Evolutionary conservation across 176 grass and related monocot species (phyloP), one percentile per base, ranked within the genome.

Genomic region (Carex cristatella): DNA sequence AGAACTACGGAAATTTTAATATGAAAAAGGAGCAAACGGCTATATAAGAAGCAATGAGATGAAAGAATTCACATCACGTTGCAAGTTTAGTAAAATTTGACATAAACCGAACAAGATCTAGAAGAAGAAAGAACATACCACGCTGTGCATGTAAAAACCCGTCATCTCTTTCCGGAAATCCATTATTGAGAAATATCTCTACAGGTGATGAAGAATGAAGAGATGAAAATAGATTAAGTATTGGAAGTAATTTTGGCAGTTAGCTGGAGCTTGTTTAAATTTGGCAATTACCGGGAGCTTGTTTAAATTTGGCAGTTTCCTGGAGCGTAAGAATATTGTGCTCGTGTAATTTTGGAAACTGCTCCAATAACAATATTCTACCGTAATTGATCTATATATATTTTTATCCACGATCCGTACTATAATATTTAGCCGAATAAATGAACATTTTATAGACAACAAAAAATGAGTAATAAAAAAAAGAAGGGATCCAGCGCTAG

Each of bases 91-190:
- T 48, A 30, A 9, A 68, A 55, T 61, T 16, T 57, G 13, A 31
- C 23, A 37, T 48, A 28, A 73, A 54, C 19, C 30, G 9, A 61
- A 46, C 1, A 18, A 67, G 23, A 23, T 23, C 23, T 23, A 67
- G 44, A 30, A 11, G 10, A 51, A 33, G 51, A 13, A 73, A 54
- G 15, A 40, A 83, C 83, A 72, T 69, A 91, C 87, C 62, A 88
- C 4, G 77, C 44, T 48, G 42, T 79, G 72, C 70, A 57, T 74
- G 46, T 79, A 75, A 80, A 83, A 80, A 60, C 42, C 72, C 2
- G 55, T 9, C 79, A 91, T 81, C 80, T 83, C 0, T 83, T 86
- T 88, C 69, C 82, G 79, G 62, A 91, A 91, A 83, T 61, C 3
- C 55, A 81, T 90, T 80, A 86, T 54, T 10, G 9, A 49, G 48